These are phyloP conservation scores for Diaporthe destruens DNA, from an alignment of 2,329 filamentous ascomycete genomes.

Conservation along the genomic window DNA sequence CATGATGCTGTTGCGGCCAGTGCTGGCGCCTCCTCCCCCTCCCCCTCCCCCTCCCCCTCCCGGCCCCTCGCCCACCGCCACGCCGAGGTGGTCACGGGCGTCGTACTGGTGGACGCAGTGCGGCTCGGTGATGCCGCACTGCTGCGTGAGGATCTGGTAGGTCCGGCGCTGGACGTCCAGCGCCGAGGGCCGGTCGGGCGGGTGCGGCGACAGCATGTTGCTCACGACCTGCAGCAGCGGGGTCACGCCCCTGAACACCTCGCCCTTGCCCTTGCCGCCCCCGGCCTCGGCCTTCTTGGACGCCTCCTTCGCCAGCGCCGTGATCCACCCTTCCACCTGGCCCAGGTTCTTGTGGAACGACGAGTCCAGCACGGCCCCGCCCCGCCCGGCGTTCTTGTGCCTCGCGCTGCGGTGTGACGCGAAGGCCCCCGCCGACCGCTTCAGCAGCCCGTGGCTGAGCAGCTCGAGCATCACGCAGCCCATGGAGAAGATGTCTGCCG, in stretches of 20 bases:
- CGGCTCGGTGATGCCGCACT: conserved; percentile 61
- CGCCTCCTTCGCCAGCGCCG: conserved; percentile 70
- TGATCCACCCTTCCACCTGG: conserved; percentile 78
- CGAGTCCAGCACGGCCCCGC: conserved; percentile 74
- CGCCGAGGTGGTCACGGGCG: conserved; percentile 47
- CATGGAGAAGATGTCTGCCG: conserved; percentile 79
- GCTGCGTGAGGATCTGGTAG: conserved; percentile 64
- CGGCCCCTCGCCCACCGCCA: neutral
- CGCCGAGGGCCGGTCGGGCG: conserved; percentile 66
- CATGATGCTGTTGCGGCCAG: conserved; percentile 28
- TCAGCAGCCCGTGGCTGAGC: conserved; percentile 72
- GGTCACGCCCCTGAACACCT: conserved; percentile 63
- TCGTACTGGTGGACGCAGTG: conserved; percentile 67
- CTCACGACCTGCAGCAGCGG: conserved; percentile 66
- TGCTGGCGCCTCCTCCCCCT: neutral
- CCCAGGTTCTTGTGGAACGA: conserved; percentile 80
- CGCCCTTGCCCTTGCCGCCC: conserved; percentile 34
- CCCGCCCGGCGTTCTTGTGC: conserved; percentile 69
- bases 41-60: neutral
- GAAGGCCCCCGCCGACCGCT: conserved; percentile 75
- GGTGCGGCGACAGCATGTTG: conserved; percentile 66
- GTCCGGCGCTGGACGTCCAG: conserved; percentile 64
- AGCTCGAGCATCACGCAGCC: conserved; percentile 81
- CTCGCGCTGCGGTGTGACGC: conserved; percentile 74
- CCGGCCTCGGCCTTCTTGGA: conserved; percentile 59